Evolutionary conservation across 371 early-diverging fungal genomes (phyloP).

Genomic region (Nematocida sp.): DNA sequence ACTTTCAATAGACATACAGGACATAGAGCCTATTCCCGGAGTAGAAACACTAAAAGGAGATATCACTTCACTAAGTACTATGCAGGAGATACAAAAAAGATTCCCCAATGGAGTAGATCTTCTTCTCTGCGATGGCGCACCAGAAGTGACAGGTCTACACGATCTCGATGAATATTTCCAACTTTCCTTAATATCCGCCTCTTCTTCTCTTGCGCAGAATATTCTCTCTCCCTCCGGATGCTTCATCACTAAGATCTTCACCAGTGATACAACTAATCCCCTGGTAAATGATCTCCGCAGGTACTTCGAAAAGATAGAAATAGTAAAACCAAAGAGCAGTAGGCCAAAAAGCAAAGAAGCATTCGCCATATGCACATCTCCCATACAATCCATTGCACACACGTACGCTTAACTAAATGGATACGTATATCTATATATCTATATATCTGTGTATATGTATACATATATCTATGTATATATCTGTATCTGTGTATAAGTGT

Average conservation of each 20-base stretch:
- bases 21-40: conserved; percentile 88
- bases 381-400: no score
- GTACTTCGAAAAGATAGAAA: conserved; percentile 78
- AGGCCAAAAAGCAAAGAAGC: conserved; percentile 77
- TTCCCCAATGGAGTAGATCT: conserved; percentile 82
- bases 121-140: conserved; percentile 93
- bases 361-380: conserved; percentile 63
- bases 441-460: no score
- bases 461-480: no score
- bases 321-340: conserved; percentile 86
- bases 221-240: conserved; percentile 70
- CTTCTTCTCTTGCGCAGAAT: conserved; percentile 90
- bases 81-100: conserved; percentile 76
- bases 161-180: conserved; percentile 98
- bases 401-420: no score
- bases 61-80: conserved; percentile 87
- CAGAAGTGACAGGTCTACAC: conserved; percentile 93
- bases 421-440: no score
- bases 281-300: conserved; percentile 80
- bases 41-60: conserved; percentile 90
- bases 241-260: conserved; percentile 47
- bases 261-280: conserved; percentile 76
- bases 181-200: conserved; percentile 75
- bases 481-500: background rate
- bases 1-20: conserved; percentile 92